phyloP scores from a whole-genome alignment of 2,329 filamentous ascomycete genomes.

The Hymenoscyphus fraxineus region DNA sequence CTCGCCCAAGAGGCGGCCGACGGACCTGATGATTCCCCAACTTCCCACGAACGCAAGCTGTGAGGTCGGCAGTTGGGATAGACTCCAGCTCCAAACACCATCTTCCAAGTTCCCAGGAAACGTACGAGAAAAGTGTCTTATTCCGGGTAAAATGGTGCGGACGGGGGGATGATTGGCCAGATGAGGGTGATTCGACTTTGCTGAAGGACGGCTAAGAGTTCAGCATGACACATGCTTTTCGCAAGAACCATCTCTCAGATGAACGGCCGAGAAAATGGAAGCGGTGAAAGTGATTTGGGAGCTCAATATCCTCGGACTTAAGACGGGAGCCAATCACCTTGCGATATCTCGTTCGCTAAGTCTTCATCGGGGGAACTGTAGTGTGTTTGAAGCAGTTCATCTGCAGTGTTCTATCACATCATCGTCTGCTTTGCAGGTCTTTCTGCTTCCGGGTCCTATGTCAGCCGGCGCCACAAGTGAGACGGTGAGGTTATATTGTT shows the following conservation, averaged over 20 bases:
- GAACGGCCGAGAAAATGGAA: slow-evolving; percentile 13
- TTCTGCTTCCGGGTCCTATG: slow-evolving; percentile 12
- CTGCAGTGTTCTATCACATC: slow-evolving; percentile 15
- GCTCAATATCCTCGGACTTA: slow-evolving; percentile 10
- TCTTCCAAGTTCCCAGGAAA: slow-evolving; percentile 7
- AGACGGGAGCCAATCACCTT: background rate
- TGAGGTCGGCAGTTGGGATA: slow-evolving; percentile 8
- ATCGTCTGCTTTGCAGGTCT: slow-evolving; percentile 6
- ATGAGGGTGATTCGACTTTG: slow-evolving; percentile 7
- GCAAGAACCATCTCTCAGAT: slow-evolving; percentile 11
- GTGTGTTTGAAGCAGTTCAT: slow-evolving; percentile 8
- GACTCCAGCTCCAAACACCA: slow-evolving; percentile 15
- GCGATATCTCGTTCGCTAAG: background rate
- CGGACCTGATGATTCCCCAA: background rate
- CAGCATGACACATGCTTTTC: slow-evolving; percentile 12
- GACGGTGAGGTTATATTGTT: slow-evolving; percentile 14
- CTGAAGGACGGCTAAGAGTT: slow-evolving; percentile 1
- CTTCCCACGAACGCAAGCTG: background rate
- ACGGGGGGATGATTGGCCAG: slow-evolving; percentile 16
- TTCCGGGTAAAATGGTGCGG: slow-evolving; percentile 20
- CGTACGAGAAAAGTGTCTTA: slow-evolving; percentile 15
- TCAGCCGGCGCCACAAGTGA: slow-evolving; percentile 22
- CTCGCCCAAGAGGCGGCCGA: slow-evolving; percentile 20
- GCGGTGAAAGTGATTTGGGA: slow-evolving; percentile 18
- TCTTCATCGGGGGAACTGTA: background rate